Evolutionary conservation across 2,329 filamentous ascomycete genomes (phyloP).

Genomic region (Fusarium sp.): DNA sequence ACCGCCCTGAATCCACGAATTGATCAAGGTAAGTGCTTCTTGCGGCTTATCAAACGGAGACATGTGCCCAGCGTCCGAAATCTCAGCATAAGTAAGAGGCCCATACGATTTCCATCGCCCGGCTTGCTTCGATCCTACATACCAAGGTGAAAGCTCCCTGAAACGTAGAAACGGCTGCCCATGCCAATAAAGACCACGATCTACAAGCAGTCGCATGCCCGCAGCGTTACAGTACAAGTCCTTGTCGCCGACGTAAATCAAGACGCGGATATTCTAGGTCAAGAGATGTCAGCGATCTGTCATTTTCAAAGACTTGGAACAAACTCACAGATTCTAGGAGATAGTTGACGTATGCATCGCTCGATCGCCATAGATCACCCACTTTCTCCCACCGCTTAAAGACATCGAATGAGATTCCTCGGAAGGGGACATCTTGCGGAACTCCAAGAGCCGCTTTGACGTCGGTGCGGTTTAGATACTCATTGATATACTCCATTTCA

Average conservation of each 20-base stretch:
- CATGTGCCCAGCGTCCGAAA: constrained; percentile 5
- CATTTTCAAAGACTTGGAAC: no score
- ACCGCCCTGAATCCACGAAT: constrained; percentile 6
- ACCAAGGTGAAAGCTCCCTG: neutral
- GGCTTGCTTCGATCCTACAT: neutral
- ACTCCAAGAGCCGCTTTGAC: neutral
- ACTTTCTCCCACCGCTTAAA: neutral
- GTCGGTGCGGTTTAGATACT: neutral
- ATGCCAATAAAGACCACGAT: neutral
- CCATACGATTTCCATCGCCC: constrained; percentile 15
- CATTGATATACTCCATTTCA: neutral
- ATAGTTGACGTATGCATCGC: neutral
- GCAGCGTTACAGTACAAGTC: constrained; percentile 10
- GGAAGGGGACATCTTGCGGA: neutral
- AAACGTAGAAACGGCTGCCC: neutral
- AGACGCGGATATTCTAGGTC: constrained; percentile 4
- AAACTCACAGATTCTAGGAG: neutral
- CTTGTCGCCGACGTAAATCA: constrained; percentile 19
- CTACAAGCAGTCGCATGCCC: constrained; percentile 2
- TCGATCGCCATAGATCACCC: neutral
- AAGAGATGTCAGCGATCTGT: neutral
- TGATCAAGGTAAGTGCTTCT: constrained; percentile 9
- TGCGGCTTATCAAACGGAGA: constrained; percentile 10
- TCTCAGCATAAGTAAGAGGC: constrained; percentile 17
- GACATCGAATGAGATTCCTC: neutral